Conservation (phyloP, 2,329 filamentous ascomycete species). For the Exophiala oligosperma region DNA sequence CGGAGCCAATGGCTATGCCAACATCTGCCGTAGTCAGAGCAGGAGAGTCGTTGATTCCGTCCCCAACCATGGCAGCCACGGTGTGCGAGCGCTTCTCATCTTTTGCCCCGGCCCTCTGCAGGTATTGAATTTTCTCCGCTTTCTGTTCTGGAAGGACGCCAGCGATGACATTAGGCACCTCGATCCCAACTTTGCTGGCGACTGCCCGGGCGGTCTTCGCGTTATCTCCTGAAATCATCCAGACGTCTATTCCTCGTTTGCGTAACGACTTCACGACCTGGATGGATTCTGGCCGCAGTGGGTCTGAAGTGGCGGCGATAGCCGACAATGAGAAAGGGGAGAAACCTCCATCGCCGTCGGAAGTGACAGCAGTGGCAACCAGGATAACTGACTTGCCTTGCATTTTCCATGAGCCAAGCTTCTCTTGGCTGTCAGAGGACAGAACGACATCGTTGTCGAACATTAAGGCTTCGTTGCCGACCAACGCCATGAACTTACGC, state of each 20-base stretch:
- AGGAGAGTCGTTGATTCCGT: constrained; percentile 96
- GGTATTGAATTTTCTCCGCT: constrained; percentile 40
- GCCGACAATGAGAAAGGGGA: constrained; percentile 1
- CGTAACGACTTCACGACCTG: constrained; percentile 65
- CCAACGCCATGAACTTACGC: constrained; percentile 71
- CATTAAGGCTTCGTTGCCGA: constrained; percentile 79
- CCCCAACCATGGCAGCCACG: constrained; percentile 72
- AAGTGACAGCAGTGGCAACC: not conserved
- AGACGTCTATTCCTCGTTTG: constrained; percentile 64
- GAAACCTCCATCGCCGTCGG: not conserved
- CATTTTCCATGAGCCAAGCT: constrained; percentile 5
- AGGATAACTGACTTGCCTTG: constrained; percentile 4
- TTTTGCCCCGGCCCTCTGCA: constrained; percentile 29
- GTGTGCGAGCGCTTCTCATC: not conserved
- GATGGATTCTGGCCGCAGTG: constrained; percentile 71
- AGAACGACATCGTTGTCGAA: constrained; percentile 61
- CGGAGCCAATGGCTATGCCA: constrained; percentile 66
- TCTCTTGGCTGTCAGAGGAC: constrained; percentile 1
- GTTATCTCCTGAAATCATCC: constrained; percentile 93
- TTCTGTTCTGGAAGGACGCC: constrained; percentile 84
- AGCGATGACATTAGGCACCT: constrained; percentile 71
- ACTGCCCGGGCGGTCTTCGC: constrained; percentile 76
- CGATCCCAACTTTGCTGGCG: constrained; percentile 71
- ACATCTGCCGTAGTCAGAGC: constrained; percentile 88
- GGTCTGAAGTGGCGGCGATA: constrained; percentile 70